These are phyloP conservation scores for Salvia miltiorrhiza DNA, from an alignment of 257 asterid genomes.

Conservation along the genomic window DNA sequence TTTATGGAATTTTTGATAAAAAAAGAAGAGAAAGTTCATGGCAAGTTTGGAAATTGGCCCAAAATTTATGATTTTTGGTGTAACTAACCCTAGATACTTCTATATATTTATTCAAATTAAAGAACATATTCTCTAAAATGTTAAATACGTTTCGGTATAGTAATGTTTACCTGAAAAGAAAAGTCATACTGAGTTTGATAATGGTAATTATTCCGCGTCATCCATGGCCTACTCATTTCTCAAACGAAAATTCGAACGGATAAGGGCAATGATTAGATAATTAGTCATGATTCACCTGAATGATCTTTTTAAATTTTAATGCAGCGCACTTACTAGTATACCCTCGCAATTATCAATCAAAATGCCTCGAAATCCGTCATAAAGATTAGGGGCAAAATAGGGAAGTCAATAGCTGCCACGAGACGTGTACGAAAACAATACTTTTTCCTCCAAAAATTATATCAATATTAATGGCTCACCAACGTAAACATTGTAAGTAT, in stretches of 20 bases:
- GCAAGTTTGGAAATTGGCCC: too few relatives aligned
- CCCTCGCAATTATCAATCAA: not conserved
- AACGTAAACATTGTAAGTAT: not conserved
- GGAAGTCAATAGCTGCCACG: not conserved
- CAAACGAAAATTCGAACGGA: not conserved
- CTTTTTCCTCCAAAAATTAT: not conserved
- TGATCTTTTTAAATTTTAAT: not conserved
- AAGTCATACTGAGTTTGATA: not conserved
- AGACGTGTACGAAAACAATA: not conserved
- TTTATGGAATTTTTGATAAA: too few relatives aligned
- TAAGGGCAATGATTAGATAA: constrained; percentile 11
- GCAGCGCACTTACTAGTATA: not conserved
- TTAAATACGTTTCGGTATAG: too few relatives aligned
- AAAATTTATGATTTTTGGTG: too few relatives aligned
- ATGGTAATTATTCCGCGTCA: constrained; percentile 12
- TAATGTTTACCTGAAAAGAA: too few relatives aligned
- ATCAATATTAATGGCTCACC: not conserved
- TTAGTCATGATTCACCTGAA: not conserved
- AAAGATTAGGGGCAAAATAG: not conserved
- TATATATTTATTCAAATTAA: too few relatives aligned
- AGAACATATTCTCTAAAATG: too few relatives aligned
- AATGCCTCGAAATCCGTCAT: not conserved
- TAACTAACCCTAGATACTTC: too few relatives aligned
- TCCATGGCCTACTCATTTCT: not conserved
- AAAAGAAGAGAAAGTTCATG: too few relatives aligned